Base-by-base conservation (phyloP, 2,329 filamentous ascomycete species). In the Alternaria solani region DNA sequence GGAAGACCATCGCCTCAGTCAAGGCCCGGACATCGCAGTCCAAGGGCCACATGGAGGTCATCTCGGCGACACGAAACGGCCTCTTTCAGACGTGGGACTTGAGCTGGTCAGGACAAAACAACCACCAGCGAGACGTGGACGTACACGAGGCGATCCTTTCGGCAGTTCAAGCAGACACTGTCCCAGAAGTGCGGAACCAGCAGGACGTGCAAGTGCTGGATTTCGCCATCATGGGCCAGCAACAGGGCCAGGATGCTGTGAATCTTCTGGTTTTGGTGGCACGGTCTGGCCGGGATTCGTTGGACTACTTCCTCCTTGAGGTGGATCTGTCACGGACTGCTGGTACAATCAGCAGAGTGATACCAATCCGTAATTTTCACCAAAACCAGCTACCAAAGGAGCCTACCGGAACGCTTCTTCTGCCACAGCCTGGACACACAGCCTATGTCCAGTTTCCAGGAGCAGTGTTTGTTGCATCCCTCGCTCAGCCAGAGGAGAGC, bases 41-140 rank as follows among this genome's bases (percentile, higher is more conserved):
- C 59, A 88, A 93, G 64, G 94, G 93, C 25, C 93, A 97, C 78
- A 89, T 94, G 74, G 92, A 94, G 68, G 85, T 97, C 34, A 86
- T 97, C 47, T 88, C 94, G 38, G 88, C 90, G 14, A 95, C 93
- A 2, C 86, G 88, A 55, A 90, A 90, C 69, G 94, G 91, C 28
- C 86, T 89, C 59, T 81, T 99, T 26, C 90, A 96, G 69, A 86
- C 90, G 7, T 99, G 95, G 95, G 91, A 91, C 73, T 85, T 97
- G 43, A 93, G 94, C 72, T 92, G 94, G 77, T 92, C 91, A 62
- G 94, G 94, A 34, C 92, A 94, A 67, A 89, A 93, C 73, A 88
- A 91, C 43, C 84, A 92, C 48, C 86, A 91, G 47, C 86, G 86
- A 26, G 92, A 94, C 62, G 83, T 89, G 23, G 91, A 96, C 75